Evolutionary conservation across 208 protist species (phyloP), one percentile per base, ranked within the genome.

Genomic region (Porcisia deanei): DNA sequence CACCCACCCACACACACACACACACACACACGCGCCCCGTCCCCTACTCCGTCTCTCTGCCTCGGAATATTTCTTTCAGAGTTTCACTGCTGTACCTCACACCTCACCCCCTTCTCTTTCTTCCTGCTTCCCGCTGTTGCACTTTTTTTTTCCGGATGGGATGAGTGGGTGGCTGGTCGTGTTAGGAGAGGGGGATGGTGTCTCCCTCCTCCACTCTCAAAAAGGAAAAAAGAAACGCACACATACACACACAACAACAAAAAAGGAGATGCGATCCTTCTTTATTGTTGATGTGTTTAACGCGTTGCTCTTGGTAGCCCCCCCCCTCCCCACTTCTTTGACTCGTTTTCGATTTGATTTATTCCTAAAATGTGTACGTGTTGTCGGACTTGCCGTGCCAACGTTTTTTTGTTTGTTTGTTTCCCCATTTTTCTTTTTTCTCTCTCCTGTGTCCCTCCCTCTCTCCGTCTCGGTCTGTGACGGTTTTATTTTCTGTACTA

Each of bases 111-210:
- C 47, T 0, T 52, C 47, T 52, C 47, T 75, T 68, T 63, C 10
- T 58, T 74, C 37, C 20, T 65, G 45, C 55, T 68, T 55, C 37
- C 64, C n/a, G 41, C 61, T 72, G 37, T 41, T 65, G 71, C 47
- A 52, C 1, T 53, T 61, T 66, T 41, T 57, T 41, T 52, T 65
- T 25, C 10, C 10, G 47, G 10, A 52, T 52, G 47, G 47, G 47
- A 12, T 52, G 47, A 30, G 30, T 30, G 30, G 30, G 30, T 30
- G 30, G 30, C 30, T 30, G 30, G 30, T 0, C 30, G 47, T 52
- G 47, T 5, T 52, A 12, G 47, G 47, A 52, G 10, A 12, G 47
- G 10, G 47, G 10, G 16, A 22, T 45, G 16, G 43, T 8, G 25
- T 9, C 67, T 22, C 34, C 55, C n/a, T 71, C 41, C 22, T 12